A percentile compares a stretch with the other conserved stretches of the same genome.
Conservation (phyloP, 31 red algal species). For the Asparagopsis taxiformis region DNA sequence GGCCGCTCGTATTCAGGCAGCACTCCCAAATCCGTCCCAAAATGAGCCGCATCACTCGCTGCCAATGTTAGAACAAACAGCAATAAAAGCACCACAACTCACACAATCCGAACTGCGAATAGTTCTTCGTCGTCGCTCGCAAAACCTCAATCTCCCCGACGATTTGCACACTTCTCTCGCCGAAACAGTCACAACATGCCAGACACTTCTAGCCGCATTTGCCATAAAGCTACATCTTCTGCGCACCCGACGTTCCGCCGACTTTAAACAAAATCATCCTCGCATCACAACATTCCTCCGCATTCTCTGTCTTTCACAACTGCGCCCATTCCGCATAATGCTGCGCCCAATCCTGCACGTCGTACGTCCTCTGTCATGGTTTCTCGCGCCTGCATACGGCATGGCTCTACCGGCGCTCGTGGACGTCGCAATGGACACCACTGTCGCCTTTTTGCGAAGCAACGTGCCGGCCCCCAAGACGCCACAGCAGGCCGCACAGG, state of each 20-base stretch:
- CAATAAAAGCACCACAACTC: not conserved
- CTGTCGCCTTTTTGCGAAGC: too few relatives aligned
- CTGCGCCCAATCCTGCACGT: not conserved
- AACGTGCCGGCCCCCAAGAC: too few relatives aligned
- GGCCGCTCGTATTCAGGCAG: too few relatives aligned
- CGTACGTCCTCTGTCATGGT: not conserved
- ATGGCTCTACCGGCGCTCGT: not conserved
- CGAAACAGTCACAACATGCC: not conserved
- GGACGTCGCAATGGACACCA: too few relatives aligned
- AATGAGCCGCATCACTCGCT: too few relatives aligned
- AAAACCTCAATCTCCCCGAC: slow-evolving; percentile 5
- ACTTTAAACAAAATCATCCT: not conserved
- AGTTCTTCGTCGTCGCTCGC: not conserved
- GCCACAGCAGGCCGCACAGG: too few relatives aligned
- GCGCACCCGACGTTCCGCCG: not conserved
- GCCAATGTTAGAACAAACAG: not conserved
- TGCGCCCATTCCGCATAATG: not conserved
- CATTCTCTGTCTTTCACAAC: not conserved
- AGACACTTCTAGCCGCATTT: not conserved
- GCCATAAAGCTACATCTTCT: not conserved
- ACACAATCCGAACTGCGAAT: not conserved
- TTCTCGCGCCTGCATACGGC: not conserved
- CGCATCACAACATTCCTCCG: not conserved
- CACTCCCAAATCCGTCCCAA: too few relatives aligned
- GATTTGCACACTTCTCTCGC: not conserved